Evolutionary conservation across 805 yeast species (phyloP), one percentile per base, ranked within the genome.

Genomic region (Kodamaea nitidulidarum): DNA sequence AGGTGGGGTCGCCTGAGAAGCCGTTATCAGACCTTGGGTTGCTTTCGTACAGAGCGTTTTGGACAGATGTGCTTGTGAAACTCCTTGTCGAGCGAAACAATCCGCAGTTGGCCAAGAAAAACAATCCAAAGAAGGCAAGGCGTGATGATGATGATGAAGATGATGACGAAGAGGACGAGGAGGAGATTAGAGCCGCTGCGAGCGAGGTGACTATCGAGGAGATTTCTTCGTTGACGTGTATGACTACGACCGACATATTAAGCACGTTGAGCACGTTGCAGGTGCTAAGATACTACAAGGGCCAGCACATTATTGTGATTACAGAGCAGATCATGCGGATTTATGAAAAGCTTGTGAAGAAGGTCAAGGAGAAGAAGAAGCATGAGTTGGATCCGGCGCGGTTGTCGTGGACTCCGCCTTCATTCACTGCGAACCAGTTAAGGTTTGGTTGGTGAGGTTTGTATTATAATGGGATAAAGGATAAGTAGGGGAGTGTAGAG

Each of bases 1-100:
- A 93, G 58, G 78, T 81, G 3, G 99, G 99, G 1, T 88, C 96
- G 0, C 99, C 98, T 0, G 99, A 93, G 63, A 93, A 93, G 56
- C 99, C 99, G 2, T 70, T 93, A 15, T 86, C 96, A 0, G 98
- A 93, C 71, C 71, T 93, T 55, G 99, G 99, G 29, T 70, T 93
- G 22, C 71, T 93, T 20, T 85, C 96, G 4, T 93, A 93, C 55
- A 79, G 98, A 60, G 96, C 97, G 0, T 93, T 76, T 57, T 93
- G 99, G 99, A 80, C 97, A 0, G 98, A 93, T 52, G 81, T 91
- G 0, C 70, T 93, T 43, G 80, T 88, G 9, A 80, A 78, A 38
- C 57, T 88, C 20, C 65, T 93, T 27, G 81, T 83, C 27, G 93
- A 85, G 49, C 51, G 71, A 32, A 65, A 67, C 35, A 65, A 56